phyloP scores from a whole-genome alignment of 2,329 filamentous ascomycete genomes.

The Trichophyton benhamiae region DNA sequence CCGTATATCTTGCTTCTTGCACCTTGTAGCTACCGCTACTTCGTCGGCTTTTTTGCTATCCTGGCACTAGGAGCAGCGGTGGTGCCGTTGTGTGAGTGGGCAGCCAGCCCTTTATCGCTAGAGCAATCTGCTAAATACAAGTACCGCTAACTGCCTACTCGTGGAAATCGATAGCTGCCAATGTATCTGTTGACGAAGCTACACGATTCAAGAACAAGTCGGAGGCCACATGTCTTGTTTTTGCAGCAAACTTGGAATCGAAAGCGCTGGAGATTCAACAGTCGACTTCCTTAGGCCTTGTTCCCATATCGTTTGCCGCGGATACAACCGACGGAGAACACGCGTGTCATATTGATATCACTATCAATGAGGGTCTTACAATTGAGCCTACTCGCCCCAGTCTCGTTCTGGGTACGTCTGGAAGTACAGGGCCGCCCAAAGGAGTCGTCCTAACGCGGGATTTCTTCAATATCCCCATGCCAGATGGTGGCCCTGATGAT shows the following conservation, averaged over 20 bases:
- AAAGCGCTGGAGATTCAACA: not conserved
- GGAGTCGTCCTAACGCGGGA: constrained; percentile 17
- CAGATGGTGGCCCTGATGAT: not conserved
- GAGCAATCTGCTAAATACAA: not conserved
- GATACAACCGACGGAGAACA: not conserved
- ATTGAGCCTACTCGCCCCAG: constrained; percentile 14
- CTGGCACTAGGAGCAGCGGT: constrained; percentile 37
- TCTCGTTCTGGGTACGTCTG: constrained; percentile 35
- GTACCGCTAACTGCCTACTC: not conserved
- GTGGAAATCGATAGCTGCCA: not conserved
- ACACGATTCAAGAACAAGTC: not conserved
- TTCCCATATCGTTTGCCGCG: not conserved
- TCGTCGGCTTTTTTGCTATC: constrained; percentile 38
- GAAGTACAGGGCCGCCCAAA: constrained; percentile 36
- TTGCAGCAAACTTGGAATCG: not conserved
- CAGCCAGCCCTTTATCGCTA: not conserved
- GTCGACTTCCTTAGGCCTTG: not conserved
- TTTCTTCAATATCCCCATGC: not conserved
- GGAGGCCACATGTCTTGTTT: not conserved
- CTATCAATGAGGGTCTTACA: not conserved
- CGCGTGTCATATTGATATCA: not conserved
- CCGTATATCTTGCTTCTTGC: constrained; percentile 33
- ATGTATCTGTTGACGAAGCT: not conserved
- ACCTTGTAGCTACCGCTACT: constrained; percentile 37
- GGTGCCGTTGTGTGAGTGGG: constrained; percentile 29